Conservation (phyloP, 192 early-diverging fungal species). For the Umbelopsis ramanniana region DNA sequence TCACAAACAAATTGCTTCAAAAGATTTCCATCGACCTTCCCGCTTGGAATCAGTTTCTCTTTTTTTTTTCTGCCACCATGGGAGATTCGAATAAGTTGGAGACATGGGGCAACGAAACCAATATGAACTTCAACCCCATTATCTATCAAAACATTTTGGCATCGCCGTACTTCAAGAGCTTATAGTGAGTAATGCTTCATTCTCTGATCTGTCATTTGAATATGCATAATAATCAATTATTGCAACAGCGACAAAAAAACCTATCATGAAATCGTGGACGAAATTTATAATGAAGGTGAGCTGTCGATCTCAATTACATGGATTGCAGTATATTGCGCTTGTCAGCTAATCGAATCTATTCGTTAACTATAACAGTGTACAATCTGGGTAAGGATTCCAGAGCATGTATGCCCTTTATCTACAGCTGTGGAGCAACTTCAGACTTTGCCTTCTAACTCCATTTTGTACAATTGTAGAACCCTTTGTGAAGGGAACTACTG, state of each 20-base stretch:
- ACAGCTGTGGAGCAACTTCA: background rate
- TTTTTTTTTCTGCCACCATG: constrained; percentile 2
- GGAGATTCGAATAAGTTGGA: constrained; percentile 58
- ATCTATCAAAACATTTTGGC: constrained; percentile 73
- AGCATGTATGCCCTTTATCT: constrained; percentile 25
- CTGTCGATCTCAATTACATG: background rate
- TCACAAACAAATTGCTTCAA: no score
- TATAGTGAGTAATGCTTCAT: constrained; percentile 58
- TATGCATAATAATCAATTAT: background rate
- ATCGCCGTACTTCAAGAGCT: constrained; percentile 74
- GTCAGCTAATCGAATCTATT: background rate
- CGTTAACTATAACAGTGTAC: constrained; percentile 35
- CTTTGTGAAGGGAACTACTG: constrained; percentile 77
- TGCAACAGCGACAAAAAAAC: constrained; percentile 67
- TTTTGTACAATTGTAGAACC: constrained; percentile 59
- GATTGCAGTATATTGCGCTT: background rate
- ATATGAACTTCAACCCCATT: constrained; percentile 83
- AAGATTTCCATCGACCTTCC: no score
- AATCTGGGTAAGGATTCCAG: constrained; percentile 37
- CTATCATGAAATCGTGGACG: constrained; percentile 78
- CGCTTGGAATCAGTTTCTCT: no score
- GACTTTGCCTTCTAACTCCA: constrained; percentile 20
- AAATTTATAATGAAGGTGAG: constrained; percentile 71
- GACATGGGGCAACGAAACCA: constrained; percentile 74
- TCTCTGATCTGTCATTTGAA: background rate